Evolutionary conservation across 2,329 filamentous ascomycete genomes (phyloP).

Genomic region (Apiospora kogelbergensis): DNA sequence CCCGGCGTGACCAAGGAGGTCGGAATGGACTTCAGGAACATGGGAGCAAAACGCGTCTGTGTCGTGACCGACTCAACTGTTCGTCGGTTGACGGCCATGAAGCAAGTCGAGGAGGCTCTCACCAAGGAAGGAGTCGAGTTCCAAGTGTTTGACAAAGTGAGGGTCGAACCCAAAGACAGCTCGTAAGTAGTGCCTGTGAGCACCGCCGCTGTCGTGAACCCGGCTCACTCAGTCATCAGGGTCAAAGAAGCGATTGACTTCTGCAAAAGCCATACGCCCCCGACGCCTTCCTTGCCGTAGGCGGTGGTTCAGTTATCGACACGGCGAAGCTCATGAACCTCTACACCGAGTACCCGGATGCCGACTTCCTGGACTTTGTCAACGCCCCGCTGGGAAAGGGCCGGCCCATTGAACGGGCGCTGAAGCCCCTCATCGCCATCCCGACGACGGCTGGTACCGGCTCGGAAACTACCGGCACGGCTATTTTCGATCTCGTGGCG

Average conservation of each 20-base stretch:
- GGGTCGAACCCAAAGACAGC: conserved; percentile 91
- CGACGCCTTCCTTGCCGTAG: conserved; percentile 91
- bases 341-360: conserved; percentile 86
- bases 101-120: conserved; percentile 80
- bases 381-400: conserved; percentile 92
- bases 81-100: conserved; percentile 81
- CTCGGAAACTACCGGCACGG: conserved; percentile 94
- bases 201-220: not conserved
- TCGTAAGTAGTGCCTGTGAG: conserved; percentile 54
- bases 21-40: conserved; percentile 94
- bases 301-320: conserved; percentile 92
- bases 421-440: conserved; percentile 77
- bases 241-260: conserved; percentile 89
- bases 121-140: conserved; percentile 77
- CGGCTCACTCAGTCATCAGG: conserved; percentile 42
- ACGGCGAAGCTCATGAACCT: conserved; percentile 99
- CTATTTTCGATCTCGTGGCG: conserved; percentile 92
- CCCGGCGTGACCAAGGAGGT: conserved; percentile 93
- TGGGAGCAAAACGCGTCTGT: conserved; percentile 82
- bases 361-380: conserved; percentile 95
- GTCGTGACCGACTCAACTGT: conserved; percentile 90
- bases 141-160: conserved; percentile 76
- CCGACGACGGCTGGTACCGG: conserved; percentile 86
- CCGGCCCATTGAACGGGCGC: conserved; percentile 66
- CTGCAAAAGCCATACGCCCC: conserved; percentile 77